These are phyloP conservation scores for Erodium trifolium DNA, from an alignment of 441 rosid genomes.

Conservation along the genomic window DNA sequence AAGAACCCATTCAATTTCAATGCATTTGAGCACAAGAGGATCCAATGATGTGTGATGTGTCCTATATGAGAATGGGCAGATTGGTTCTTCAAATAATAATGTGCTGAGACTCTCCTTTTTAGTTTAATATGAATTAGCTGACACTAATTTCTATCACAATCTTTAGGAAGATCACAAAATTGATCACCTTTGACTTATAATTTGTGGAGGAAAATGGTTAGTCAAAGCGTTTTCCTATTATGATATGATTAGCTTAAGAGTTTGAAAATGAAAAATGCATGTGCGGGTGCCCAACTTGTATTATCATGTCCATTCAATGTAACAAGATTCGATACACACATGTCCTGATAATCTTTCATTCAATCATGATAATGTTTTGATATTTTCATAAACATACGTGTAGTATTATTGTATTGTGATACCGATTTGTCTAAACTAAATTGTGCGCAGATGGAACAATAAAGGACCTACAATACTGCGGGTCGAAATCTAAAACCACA, in stretches of 20 bases:
- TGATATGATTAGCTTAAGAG: background rate
- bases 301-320: background rate
- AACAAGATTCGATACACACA: background rate
- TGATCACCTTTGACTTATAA: conserved; percentile 1
- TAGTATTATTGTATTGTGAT: background rate
- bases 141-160: conserved; percentile 13
- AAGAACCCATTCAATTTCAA: conserved; percentile 15
- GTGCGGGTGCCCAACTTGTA: too few relatives aligned
- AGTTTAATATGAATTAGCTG: conserved; percentile 7
- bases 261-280: background rate
- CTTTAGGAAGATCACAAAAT: conserved; percentile 16
- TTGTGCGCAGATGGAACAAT: background rate
- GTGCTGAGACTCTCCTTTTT: conserved; percentile 5
- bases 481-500: background rate
- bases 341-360: background rate
- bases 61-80: conserved; percentile 9
- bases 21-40: conserved; percentile 1
- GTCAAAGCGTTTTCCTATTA: too few relatives aligned
- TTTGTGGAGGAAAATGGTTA: too few relatives aligned
- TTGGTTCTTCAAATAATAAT: conserved; percentile 16
- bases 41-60: background rate
- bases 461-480: background rate
- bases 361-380: background rate
- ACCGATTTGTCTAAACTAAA: background rate
- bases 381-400: background rate